Percentiles rank a stretch among this genome's conserved stretches.
phyloP scores from a whole-genome alignment of 2,329 filamentous ascomycete genomes.

The Annulohypoxylon truncatum region DNA sequence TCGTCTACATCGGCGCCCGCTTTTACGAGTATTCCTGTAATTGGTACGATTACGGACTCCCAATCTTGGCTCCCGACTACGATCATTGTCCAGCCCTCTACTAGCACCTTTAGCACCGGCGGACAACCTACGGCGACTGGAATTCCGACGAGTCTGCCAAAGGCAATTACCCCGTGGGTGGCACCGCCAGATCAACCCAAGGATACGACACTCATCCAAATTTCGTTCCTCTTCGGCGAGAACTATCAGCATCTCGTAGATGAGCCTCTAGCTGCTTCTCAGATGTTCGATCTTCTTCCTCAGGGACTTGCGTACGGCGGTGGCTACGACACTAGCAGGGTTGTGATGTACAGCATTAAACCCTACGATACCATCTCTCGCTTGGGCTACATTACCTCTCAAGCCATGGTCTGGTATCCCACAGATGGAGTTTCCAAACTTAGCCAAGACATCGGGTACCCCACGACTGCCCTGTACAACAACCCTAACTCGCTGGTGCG shows the following conservation, averaged over 20 bases:
- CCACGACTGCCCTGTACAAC: constrained; percentile 80
- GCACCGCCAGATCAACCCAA: constrained; percentile 64
- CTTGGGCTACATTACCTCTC: constrained; percentile 83
- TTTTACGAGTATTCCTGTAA: constrained; percentile 56
- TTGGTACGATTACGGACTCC: constrained; percentile 58
- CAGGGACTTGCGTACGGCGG: constrained; percentile 73
- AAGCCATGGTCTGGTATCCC: constrained; percentile 82
- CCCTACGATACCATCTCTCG: constrained; percentile 78
- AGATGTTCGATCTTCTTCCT: constrained; percentile 86
- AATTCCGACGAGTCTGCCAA: constrained; percentile 76
- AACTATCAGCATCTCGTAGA: constrained; percentile 86
- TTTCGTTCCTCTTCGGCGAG: constrained; percentile 83
- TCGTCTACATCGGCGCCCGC: constrained; percentile 32
- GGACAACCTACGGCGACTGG: constrained; percentile 59
- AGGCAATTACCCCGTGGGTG: constrained; percentile 77
- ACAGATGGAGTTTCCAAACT: constrained; percentile 75
- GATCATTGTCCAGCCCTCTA: constrained; percentile 67
- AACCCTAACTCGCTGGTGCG: constrained; percentile 73
- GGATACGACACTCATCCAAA: constrained; percentile 79
- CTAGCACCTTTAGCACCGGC: constrained; percentile 55
- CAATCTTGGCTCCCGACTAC: constrained; percentile 68
- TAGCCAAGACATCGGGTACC: constrained; percentile 74
- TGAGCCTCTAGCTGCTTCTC: constrained; percentile 77
- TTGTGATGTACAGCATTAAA: constrained; percentile 76
- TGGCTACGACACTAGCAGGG: constrained; percentile 66